Conservation (phyloP, 2,329 filamentous ascomycete species). For the Calonectria hawksworthii region DNA sequence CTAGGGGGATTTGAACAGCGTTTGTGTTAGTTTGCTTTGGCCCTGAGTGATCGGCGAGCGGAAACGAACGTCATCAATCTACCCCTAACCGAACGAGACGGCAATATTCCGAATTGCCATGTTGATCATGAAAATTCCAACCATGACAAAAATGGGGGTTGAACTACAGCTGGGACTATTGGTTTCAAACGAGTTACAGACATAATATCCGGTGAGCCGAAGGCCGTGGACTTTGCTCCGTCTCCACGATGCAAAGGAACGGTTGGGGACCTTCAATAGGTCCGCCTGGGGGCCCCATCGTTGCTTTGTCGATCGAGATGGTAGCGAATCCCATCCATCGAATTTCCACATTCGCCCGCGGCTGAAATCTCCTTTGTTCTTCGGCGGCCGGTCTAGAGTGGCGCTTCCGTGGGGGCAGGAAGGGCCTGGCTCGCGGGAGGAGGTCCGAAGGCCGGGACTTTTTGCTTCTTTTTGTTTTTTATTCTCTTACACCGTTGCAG, state of each 20-base stretch:
- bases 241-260: not conserved
- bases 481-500: not conserved
- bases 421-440: not conserved
- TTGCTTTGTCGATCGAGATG: conserved; percentile 12
- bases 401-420: conserved; percentile 7
- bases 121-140: conserved; percentile 1
- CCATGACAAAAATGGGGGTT: not conserved
- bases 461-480: not conserved
- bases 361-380: not conserved
- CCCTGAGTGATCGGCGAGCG: not conserved
- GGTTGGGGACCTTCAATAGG: not conserved
- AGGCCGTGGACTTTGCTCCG: not conserved
- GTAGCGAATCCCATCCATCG: conserved; percentile 12
- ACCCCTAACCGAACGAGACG: not conserved
- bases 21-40: not conserved
- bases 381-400: not conserved
- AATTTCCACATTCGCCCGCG: conserved; percentile 11
- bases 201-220: not conserved
- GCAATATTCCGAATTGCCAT: not conserved
- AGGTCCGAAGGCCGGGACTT: not conserved
- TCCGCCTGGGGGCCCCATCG: not conserved
- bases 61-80: not conserved
- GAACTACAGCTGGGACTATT: not conserved
- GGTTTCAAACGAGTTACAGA: not conserved
- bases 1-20: not conserved